Conservation (phyloP, 495 filamentous ascomycete species). For the Trichoderma asperelloides region DNA sequence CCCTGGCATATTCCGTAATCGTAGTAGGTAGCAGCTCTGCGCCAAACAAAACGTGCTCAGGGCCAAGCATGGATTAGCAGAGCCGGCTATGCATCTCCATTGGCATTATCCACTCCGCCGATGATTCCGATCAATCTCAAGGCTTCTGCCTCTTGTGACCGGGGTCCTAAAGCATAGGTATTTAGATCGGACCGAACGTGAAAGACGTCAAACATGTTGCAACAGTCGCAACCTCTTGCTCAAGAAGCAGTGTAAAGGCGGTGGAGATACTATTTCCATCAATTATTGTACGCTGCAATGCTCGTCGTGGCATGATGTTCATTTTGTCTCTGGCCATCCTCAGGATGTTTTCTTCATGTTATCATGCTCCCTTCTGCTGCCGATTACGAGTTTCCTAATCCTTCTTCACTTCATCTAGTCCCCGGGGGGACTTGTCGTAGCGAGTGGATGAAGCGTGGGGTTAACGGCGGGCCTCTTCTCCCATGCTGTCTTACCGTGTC, state of each 20-base stretch:
- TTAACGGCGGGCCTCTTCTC: neutral
- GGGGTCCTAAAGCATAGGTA: neutral
- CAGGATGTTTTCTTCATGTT: neutral
- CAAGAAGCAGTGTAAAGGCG: neutral
- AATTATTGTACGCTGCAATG: neutral
- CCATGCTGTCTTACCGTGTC: no score
- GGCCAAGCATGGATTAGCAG: neutral
- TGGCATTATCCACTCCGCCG: conserved; percentile 1
- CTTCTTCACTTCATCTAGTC: neutral
- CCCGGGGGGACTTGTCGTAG: neutral
- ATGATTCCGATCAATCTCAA: conserved; percentile 3
- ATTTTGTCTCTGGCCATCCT: neutral
- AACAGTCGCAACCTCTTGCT: neutral
- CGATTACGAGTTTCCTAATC: neutral
- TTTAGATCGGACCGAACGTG: neutral
- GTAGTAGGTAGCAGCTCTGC: neutral
- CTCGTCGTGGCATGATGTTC: neutral
- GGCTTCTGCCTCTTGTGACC: neutral
- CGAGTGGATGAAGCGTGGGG: neutral
- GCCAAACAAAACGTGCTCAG: neutral
- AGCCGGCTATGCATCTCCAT: neutral
- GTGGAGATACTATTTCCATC: neutral
- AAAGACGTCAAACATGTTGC: neutral
- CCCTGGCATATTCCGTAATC: neutral
- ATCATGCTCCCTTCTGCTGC: neutral